A percentile compares a stretch with the other conserved stretches of the same genome.
phyloP scores from a whole-genome alignment of 139 green algal species.

The Chlorella sp. region DNA sequence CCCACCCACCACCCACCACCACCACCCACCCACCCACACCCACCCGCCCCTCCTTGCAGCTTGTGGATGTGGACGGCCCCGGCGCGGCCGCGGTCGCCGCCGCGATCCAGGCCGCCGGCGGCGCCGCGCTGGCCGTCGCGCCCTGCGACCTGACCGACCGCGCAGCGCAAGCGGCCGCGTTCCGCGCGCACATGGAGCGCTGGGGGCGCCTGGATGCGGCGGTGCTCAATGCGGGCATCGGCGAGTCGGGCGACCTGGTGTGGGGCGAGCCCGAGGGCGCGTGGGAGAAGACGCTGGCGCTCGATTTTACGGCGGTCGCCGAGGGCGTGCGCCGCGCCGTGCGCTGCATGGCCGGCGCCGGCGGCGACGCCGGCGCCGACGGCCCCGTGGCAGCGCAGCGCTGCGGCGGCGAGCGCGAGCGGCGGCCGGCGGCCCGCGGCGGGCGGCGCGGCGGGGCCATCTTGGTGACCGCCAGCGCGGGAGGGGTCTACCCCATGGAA shows the following conservation, averaged over 20 bases:
- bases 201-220: slow-evolving; percentile 55
- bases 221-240: slow-evolving; percentile 70
- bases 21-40: slow-evolving; percentile 19
- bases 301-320: slow-evolving; percentile 71
- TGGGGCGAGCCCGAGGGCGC: slow-evolving; percentile 25
- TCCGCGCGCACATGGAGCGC: slow-evolving; percentile 46
- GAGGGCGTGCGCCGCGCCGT: slow-evolving; percentile 41
- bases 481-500: slow-evolving; percentile 73
- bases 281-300: slow-evolving; percentile 67
- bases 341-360: slow-evolving; percentile 21
- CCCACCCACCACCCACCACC: not conserved
- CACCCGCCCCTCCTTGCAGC: slow-evolving; percentile 17
- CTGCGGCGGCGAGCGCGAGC: not conserved
- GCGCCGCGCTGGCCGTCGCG: not conserved
- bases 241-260: slow-evolving; percentile 32
- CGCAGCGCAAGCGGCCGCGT: slow-evolving; percentile 40
- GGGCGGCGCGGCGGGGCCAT: slow-evolving; percentile 40
- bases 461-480: slow-evolving; percentile 68
- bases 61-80: slow-evolving; percentile 12
- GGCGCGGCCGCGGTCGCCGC: slow-evolving; percentile 12
- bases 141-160: slow-evolving; percentile 46
- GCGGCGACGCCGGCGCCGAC: not conserved
- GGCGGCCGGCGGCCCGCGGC: not conserved
- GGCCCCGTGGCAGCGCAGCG: not conserved
- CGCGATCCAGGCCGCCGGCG: not conserved